Evolutionary conservation across 805 yeast species (phyloP).

Genomic region (Saccharomyces jurei): DNA sequence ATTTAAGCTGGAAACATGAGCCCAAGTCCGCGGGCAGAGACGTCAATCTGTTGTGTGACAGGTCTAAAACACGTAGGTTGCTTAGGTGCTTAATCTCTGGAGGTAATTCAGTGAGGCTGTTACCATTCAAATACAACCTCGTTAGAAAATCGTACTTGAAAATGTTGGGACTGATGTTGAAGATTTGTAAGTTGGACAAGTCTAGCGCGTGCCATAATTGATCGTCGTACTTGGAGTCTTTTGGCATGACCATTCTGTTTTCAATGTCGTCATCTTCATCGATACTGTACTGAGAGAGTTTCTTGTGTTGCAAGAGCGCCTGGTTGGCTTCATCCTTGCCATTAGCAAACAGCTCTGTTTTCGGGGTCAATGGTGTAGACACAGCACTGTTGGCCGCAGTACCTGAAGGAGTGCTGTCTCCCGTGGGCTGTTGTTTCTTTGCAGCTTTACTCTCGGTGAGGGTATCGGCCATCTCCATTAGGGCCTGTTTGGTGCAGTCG

Average conservation of each 20-base stretch:
- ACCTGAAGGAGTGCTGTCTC: slow-evolving; percentile 11
- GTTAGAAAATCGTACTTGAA: slow-evolving; percentile 80
- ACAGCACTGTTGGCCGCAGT: slow-evolving; percentile 19
- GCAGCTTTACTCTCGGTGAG: slow-evolving; percentile 7
- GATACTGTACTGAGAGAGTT: slow-evolving; percentile 33
- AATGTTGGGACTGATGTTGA: slow-evolving; percentile 59
- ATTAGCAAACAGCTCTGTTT: slow-evolving; percentile 15
- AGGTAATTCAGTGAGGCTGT: slow-evolving; percentile 65
- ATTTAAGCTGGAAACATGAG: slow-evolving; percentile 67
- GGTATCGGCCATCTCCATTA: slow-evolving; percentile 25
- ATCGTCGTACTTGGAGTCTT: slow-evolving; percentile 37
- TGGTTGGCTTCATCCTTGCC: slow-evolving; percentile 9
- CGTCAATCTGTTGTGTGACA: slow-evolving; percentile 66
- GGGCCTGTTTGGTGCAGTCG: slow-evolving; percentile 26
- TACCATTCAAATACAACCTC: slow-evolving; percentile 79
- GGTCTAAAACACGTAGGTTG: slow-evolving; percentile 73
- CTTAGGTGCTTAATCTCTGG: slow-evolving; percentile 55
- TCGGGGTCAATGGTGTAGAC: slow-evolving; percentile 30
- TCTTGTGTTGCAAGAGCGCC: slow-evolving; percentile 34
- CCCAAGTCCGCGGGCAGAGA: slow-evolving; percentile 83
- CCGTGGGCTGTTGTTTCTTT: slow-evolving; percentile 1
- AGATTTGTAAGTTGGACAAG: slow-evolving; percentile 79
- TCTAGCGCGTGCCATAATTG: slow-evolving; percentile 95
- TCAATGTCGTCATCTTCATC: slow-evolving; percentile 45
- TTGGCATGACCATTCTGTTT: slow-evolving; percentile 16